A percentile compares a stretch with the other conserved stretches of the same genome.
Conservation (phyloP, 2,329 filamentous ascomycete genomes). For the Parastagonospora avenae region DNA sequence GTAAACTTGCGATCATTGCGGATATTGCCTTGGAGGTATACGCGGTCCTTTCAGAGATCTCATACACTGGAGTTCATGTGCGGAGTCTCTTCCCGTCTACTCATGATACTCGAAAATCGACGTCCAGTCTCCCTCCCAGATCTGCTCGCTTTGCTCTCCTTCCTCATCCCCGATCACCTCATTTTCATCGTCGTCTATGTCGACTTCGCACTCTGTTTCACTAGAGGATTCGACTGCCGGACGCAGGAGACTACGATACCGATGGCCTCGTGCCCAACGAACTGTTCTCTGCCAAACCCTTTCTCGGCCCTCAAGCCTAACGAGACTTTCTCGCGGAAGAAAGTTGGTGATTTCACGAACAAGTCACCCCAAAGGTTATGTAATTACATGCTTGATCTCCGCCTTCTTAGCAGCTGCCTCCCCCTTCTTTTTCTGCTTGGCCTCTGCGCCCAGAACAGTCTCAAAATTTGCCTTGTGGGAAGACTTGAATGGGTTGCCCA, state of each 20-base stretch:
- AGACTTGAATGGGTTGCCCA: not conserved
- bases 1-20: not conserved
- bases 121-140: slow-evolving; percentile 3
- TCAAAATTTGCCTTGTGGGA: not conserved
- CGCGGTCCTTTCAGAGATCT: not conserved
- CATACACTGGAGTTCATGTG: not conserved
- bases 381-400: not conserved
- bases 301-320: slow-evolving; percentile 4
- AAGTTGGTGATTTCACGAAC: not conserved
- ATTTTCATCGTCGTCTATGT: not conserved
- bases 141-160: not conserved
- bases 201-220: not conserved
- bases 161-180: not conserved
- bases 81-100: not conserved
- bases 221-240: not conserved
- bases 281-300: not conserved
- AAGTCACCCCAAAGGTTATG: not conserved
- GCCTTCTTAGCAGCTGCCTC: not conserved
- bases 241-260: not conserved
- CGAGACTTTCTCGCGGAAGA: not conserved
- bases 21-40: too few relatives aligned
- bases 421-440: not conserved
- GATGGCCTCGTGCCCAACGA: not conserved
- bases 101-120: not conserved
- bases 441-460: not conserved